These are phyloP conservation scores for Mycena leptocephala DNA, from an alignment of 768 basidiomycete genomes.

Conservation along the genomic window DNA sequence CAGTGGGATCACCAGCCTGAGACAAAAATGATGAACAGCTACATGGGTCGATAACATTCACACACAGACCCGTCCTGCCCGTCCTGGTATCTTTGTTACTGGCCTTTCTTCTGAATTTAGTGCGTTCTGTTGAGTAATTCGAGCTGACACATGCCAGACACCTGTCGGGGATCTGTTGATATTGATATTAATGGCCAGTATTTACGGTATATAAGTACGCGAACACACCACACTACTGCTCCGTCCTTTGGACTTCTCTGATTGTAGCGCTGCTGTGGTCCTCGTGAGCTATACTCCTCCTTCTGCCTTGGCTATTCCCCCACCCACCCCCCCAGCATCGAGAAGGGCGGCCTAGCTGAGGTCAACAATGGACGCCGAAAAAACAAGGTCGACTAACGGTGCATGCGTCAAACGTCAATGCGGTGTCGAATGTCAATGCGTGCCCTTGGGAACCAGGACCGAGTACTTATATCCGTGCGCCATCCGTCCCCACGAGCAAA, in stretches of 20 bases:
- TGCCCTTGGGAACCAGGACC: constrained; percentile 8
- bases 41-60: too few species aligned
- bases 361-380: neutral
- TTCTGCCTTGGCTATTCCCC: neutral
- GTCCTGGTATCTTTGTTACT: too few species aligned
- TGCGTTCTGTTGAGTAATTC: too few species aligned
- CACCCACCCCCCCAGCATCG: neutral
- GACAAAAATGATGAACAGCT: too few species aligned
- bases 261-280: neutral
- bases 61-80: too few species aligned
- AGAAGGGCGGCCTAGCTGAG: constrained; percentile 1
- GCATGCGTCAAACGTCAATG: too few species aligned
- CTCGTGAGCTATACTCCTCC: constrained; percentile 1
- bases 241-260: constrained; percentile 6
- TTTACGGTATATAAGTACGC: neutral
- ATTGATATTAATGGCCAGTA: too few species aligned
- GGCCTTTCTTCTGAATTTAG: too few species aligned
- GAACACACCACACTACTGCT: constrained; percentile 1
- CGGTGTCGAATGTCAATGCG: constrained; percentile 9
- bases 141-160: too few species aligned
- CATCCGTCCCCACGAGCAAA: neutral
- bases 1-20: too few species aligned
- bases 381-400: neutral
- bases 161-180: too few species aligned
- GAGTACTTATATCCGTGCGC: constrained; percentile 12